phyloP scores from a whole-genome alignment of 2,329 filamentous ascomycete species.

The Ploettnerulaceae sp. region DNA sequence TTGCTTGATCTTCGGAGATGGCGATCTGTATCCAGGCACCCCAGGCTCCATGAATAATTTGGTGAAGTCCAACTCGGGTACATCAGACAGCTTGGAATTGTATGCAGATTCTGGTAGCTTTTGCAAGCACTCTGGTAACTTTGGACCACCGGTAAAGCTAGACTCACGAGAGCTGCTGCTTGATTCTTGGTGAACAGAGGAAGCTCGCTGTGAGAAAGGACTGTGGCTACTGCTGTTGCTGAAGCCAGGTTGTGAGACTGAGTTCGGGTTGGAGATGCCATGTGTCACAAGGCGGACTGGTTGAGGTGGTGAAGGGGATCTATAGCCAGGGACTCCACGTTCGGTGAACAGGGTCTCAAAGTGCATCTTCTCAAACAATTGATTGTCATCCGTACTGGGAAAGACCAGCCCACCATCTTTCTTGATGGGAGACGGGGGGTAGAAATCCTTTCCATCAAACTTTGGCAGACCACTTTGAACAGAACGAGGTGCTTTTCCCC shows the following conservation, averaged over 20 bases:
- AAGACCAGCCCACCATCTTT: constrained; percentile 13
- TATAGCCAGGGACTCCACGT: constrained; percentile 15
- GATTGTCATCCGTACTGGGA: neutral
- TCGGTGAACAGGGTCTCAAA: constrained; percentile 16
- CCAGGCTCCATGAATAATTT: constrained; percentile 12
- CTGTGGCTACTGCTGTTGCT: neutral
- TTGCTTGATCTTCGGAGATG: constrained; percentile 9
- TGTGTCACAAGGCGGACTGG: neutral
- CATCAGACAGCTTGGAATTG: too few species aligned
- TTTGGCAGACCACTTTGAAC: constrained; percentile 50
- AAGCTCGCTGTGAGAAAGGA: neutral
- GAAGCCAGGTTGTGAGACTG: constrained; percentile 3
- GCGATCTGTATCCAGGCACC: constrained; percentile 11
- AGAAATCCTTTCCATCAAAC: constrained; percentile 62
- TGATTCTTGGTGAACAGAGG: neutral
- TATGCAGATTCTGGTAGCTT: too few species aligned
- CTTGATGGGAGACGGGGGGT: constrained; percentile 51
- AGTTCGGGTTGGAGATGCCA: neutral
- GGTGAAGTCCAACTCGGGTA: constrained; percentile 10
- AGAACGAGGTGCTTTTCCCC: constrained; percentile 50
- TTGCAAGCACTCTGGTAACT: too few species aligned
- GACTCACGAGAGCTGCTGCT: neutral
- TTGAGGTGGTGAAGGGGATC: constrained; percentile 11
- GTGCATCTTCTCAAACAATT: neutral
- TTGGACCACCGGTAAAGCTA: neutral